Evolutionary conservation across 352 stramenopile species (phyloP).

Genomic region (Pelagophyceae sp.): DNA sequence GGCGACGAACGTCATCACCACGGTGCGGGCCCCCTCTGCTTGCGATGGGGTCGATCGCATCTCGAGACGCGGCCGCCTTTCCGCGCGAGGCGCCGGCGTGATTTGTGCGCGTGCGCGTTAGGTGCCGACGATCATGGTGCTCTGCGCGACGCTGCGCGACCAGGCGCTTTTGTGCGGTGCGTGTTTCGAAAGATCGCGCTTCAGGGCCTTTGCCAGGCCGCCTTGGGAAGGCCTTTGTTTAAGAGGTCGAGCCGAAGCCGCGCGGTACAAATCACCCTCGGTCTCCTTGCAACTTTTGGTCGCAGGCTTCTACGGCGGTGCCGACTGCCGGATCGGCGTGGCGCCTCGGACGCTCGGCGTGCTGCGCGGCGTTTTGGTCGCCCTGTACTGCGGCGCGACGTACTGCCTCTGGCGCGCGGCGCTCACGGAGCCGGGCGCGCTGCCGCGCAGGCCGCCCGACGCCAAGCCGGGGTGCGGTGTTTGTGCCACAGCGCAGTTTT

Average conservation of each 20-base stretch:
- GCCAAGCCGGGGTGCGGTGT: conserved; percentile 6
- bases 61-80: too few relatives aligned
- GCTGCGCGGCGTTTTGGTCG: background rate
- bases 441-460: conserved; percentile 8
- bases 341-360: background rate
- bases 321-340: background rate
- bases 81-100: too few relatives aligned
- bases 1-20: conserved; percentile 16
- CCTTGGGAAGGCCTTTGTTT: too few relatives aligned
- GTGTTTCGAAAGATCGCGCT: too few relatives aligned
- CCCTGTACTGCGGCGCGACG: background rate
- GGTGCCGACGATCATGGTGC: background rate
- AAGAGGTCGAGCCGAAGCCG: too few relatives aligned
- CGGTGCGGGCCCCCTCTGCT: background rate
- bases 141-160: background rate
- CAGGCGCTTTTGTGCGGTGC: background rate
- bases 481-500: too few relatives aligned
- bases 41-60: too few relatives aligned
- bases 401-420: background rate
- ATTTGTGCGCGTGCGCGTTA: background rate
- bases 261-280: too few relatives aligned
- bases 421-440: background rate
- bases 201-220: too few relatives aligned
- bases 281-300: too few relatives aligned
- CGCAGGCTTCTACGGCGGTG: too few relatives aligned